Evolutionary conservation across 1,284 basidiomycete genomes (phyloP), one percentile per base, ranked within the genome.

Genomic region (Rhodotorula mucilaginosa): DNA sequence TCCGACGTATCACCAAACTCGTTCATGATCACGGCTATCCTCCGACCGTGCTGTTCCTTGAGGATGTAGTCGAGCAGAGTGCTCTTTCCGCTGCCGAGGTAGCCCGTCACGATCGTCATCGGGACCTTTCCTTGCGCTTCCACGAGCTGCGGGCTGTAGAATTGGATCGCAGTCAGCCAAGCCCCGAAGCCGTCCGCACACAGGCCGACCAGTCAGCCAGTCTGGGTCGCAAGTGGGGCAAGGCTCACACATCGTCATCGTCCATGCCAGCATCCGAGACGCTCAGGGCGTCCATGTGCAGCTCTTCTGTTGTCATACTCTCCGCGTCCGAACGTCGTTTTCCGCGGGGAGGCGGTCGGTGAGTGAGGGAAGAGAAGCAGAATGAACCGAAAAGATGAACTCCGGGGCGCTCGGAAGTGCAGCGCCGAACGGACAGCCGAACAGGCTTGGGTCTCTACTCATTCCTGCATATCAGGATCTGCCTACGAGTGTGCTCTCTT

Each of bases 11-110:
- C 90, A 18, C 90, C 90, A 79, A 93, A 93, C 79, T 93, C 93
- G 79, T 97, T 97, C 92, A 97, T 94, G 78, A 97, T 96, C 34
- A 97, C 94, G 6, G 94, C 94, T 73, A 97, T 96, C 56, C 91
- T 87, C 79, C 93, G 92, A 1, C 94, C 93, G 85, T 97, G 94
- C 59, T 89, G 85, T 79, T 92, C 92, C 7, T 90, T 94, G 71
- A 97, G 83, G 73, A 97, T 95, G 51, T 92, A 88, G 77, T 84
- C 79, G 19, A 97, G 85, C 51, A 96, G 83, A 0, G 93, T 95
- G 12, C 91, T 92, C 82, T 97, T 97, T 49, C 93, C 93, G 12
- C 82, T 81, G 6, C 93, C 93, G 5, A 97, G 86, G 78, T 95
- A 96, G 8, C 94, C 94, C 1, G 71, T 73, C 21, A 74, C 60